Evolutionary conservation across 768 basidiomycete species (phyloP), one percentile per base, ranked within the genome.

Genomic region (Hypsizygus marmoreus): DNA sequence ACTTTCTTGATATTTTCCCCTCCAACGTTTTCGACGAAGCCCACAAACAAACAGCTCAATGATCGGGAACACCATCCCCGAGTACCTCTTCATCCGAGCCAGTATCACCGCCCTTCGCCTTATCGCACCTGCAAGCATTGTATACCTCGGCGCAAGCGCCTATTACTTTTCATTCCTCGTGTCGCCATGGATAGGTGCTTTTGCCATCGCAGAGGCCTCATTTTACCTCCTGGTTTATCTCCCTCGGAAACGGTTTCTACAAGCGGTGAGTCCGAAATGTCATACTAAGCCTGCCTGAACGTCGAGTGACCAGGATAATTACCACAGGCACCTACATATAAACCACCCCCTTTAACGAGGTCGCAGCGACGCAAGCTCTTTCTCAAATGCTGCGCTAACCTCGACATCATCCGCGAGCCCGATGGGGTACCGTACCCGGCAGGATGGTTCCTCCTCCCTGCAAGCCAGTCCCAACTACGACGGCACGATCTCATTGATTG

Each of bases 401-500:
- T 55, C 9, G 49, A 55, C 28, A 33, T 48, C 36, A 53, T 45
- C 5, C 24, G 43, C 10, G 24, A 41, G 16, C 43, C 45, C 1
- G 14, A 38, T 7, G 59, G 68, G 22, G 65, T 69, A 30, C 67
- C 72, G 0, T 67, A 66, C 36, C 63, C 66, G 0, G 50, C 68
- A 2, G 78, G 76, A 20, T 87, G 84, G 82, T 85, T 86, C 60
- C 59, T 71, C 6, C 66, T 64, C 4, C 37, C 63, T 1, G 40
- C 62, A 38, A 20, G 32, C 6, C 16, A 44, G 30, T 42, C 42
- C 43, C 53, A 56, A n/a, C 23, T 79, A 40, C 70, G 65, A 39
- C 71, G 71, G 14, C 70, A 75, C 13, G 82, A 86, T 48, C 61
- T 77, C 30, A 36, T 68, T 4, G 80, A 83, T 35, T 86, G 83